These are phyloP conservation scores for Hygrocybe punicea DNA, from an alignment of 768 basidiomycete genomes.

Conservation along the genomic window DNA sequence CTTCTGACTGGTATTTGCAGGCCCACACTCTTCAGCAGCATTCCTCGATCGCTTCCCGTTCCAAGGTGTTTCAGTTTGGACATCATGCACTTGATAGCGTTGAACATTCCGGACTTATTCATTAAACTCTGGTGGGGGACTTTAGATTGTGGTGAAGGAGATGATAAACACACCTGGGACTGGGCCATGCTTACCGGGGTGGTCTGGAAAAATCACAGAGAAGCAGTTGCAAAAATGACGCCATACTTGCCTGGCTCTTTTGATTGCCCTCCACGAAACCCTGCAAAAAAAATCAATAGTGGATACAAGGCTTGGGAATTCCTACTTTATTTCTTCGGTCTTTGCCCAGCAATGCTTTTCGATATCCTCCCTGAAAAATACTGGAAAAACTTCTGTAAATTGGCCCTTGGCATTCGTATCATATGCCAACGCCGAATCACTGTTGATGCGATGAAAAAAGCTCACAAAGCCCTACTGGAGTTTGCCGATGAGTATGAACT, in stretches of 20 bases:
- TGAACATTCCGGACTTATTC: too few relatives aligned
- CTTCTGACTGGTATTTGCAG: too few relatives aligned
- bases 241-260: conserved; percentile 28
- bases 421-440: conserved; percentile 5
- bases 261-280: conserved; percentile 31
- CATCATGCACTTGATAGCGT: too few relatives aligned
- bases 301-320: conserved; percentile 15
- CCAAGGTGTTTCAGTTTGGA: too few relatives aligned
- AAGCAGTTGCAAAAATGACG: conserved; percentile 11
- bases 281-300: conserved; percentile 17
- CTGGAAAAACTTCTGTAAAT: conserved; percentile 14
- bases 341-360: conserved; percentile 11
- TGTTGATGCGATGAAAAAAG: background rate
- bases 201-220: conserved; percentile 26
- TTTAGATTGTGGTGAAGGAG: too few relatives aligned
- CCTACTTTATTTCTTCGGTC: conserved; percentile 7
- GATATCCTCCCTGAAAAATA: conserved; percentile 5
- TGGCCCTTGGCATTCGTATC: conserved; percentile 7
- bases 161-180: too few relatives aligned
- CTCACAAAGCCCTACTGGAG: conserved; percentile 7
- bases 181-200: conserved; percentile 14
- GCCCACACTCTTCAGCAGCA: too few relatives aligned
- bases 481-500: conserved; percentile 16
- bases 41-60: too few relatives aligned
- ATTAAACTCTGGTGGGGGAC: too few relatives aligned